Base-by-base conservation (phyloP, 148 eudicot species). In the Pharnaceum exiguum region DNA sequence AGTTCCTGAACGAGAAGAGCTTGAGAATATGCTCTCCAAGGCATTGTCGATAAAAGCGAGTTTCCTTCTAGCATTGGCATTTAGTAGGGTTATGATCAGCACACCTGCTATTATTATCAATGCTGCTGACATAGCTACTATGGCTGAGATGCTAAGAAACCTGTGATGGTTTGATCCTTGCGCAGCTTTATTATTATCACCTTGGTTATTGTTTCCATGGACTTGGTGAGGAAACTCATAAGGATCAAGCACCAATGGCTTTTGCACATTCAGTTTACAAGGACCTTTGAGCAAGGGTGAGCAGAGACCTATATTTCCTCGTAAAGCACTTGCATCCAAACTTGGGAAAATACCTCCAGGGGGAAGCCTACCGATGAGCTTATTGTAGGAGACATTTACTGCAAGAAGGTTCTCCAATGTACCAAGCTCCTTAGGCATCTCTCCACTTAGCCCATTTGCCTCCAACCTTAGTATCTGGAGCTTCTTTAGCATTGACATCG, bases 201-300 rank as follows among this genome's bases (percentile, higher is more conserved):
- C 71, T 7, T 30, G 31, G 29, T 71, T 46, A 29, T 63, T n/a
- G n/a, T n/a, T 63, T 27, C 79, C 82, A 29, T 74, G 86, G 25
- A 29, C 70, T 67, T 77, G 86, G 22, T 68, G 40, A 7, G 71
- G 81, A 27, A 67, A 79, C 12, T 77, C 85, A 24, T 81, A 60
- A 0, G 99, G 99, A 46, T 94, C 77, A 29, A 94, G 80, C 36
- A 86, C 95, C 57, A 94, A 61, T 35, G 99, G 99, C 85, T 94
- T 94, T 62, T 86, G 95, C 38, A 86, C 89, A 59, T 89, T 63
- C 68, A 94, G 59, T 47, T 72, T 84, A 58, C 99, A 94, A 9
- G 96, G 96, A 21, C 91, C 95, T 63, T 79, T 89, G 16, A 94
- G 33, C 40, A 86, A 72, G 31, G 96, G 99, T 6, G 99, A 86